These are phyloP conservation scores for Lecanosticta acicola DNA, from an alignment of 2,329 filamentous ascomycete species.

Conservation along the genomic window DNA sequence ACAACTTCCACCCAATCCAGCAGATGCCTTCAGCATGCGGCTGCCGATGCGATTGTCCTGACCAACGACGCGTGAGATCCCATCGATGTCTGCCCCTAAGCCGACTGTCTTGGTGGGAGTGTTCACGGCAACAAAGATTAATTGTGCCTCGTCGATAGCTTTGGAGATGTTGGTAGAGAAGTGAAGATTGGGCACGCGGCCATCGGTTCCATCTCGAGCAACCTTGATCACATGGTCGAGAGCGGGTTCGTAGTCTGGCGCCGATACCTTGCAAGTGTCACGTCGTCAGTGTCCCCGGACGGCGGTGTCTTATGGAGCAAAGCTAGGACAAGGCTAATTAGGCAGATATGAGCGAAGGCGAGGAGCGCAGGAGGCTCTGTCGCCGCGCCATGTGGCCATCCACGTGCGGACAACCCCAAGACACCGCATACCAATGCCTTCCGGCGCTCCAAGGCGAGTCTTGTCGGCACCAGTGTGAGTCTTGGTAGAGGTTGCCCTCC, in stretches of 20 bases:
- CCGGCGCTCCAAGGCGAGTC: too few relatives aligned
- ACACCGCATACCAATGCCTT: too few relatives aligned
- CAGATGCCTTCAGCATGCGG: slow-evolving; percentile 66
- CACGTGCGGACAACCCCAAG: too few relatives aligned
- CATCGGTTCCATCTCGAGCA: slow-evolving; percentile 43
- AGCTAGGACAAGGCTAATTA: too few relatives aligned
- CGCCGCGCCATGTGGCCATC: too few relatives aligned
- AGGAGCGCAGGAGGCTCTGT: too few relatives aligned
- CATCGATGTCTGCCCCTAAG: slow-evolving; percentile 66
- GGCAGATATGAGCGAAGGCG: too few relatives aligned
- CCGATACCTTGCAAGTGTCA: too few relatives aligned
- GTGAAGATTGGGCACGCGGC: slow-evolving; percentile 60
- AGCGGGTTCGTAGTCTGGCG: slow-evolving; percentile 71
- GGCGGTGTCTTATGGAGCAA: too few relatives aligned
- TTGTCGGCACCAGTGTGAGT: too few relatives aligned
- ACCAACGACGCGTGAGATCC: slow-evolving; percentile 63
- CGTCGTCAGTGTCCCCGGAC: too few relatives aligned
- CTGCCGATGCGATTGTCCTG: slow-evolving; percentile 63
- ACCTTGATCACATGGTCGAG: slow-evolving; percentile 61
- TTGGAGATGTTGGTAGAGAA: slow-evolving; percentile 64
- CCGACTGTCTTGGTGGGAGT: slow-evolving; percentile 71
- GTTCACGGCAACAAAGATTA: slow-evolving; percentile 72
- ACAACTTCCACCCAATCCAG: slow-evolving; percentile 75
- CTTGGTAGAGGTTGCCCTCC: too few relatives aligned
- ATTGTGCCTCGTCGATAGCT: slow-evolving; percentile 61